These are phyloP conservation scores for Trebouxia sp. DNA, from an alignment of 139 green algal species.

Conservation along the genomic window DNA sequence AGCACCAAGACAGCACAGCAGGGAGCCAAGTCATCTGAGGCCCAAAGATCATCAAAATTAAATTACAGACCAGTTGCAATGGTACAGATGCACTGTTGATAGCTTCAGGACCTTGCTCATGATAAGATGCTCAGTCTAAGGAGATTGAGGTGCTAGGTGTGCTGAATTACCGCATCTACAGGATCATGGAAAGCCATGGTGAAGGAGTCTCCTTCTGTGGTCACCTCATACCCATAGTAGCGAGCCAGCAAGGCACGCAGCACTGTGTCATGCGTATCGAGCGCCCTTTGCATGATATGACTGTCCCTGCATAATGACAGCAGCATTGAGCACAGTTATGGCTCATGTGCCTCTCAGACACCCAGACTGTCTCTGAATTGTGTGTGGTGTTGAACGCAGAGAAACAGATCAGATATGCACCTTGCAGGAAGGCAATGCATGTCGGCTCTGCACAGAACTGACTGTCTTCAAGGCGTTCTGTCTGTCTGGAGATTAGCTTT, in stretches of 20 bases:
- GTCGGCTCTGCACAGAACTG: not conserved
- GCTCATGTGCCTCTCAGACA: too few relatives aligned
- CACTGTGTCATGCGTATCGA: conserved; percentile 62
- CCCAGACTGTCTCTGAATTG: too few relatives aligned
- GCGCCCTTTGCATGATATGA: conserved; percentile 53
- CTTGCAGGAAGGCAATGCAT: not conserved
- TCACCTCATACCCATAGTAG: conserved; percentile 36
- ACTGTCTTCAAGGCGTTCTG: not conserved
- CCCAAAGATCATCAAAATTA: too few relatives aligned
- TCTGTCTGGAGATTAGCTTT: too few relatives aligned
- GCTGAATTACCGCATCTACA: not conserved
- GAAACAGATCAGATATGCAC: not conserved
- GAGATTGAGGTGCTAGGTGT: not conserved
- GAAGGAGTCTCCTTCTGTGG: conserved; percentile 29
- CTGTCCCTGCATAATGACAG: conserved; percentile 23
- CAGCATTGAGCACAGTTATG: not conserved
- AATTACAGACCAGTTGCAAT: too few relatives aligned
- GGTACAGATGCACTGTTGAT: too few relatives aligned
- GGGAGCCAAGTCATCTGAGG: too few relatives aligned
- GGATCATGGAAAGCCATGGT: conserved; percentile 33
- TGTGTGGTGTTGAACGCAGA: too few relatives aligned
- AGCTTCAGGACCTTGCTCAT: not conserved
- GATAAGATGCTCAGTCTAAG: not conserved
- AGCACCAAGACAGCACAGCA: too few relatives aligned
- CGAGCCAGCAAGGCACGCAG: conserved; percentile 38